Evolutionary conservation across 805 yeast genomes (phyloP), one percentile per base, ranked within the genome.

Genomic region (Metschnikowia lachancei): DNA sequence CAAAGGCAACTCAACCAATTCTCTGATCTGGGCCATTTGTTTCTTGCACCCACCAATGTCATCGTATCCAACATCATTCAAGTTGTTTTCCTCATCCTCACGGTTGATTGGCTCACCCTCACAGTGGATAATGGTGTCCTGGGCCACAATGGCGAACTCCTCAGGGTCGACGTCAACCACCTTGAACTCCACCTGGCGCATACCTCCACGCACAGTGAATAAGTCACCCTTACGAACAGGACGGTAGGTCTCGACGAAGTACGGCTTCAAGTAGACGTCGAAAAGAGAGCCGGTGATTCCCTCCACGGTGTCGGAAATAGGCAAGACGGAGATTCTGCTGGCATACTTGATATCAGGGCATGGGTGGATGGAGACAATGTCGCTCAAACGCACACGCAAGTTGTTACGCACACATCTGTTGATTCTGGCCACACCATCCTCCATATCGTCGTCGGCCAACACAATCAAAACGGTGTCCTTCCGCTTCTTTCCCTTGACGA

Each of bases 11-110:
- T 94, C 99, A 53, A 94, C 99, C 76, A 94, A 79, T 75, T 94
- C 99, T 75, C 99, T 85, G 64, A 94, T 92, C 74, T 94, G 99
- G 37, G 99, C 99, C 96, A 94, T 91, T 74, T 94, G 99, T 73
- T 92, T 94, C 74, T 96, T 87, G 74, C 97, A 90, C 43, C 99
- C 99, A 69, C 99, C 99, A 66, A 94, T 92, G 61, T 94, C 99
- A 67, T 94, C 99, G 67, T 94, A 94, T 59, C 99, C 99, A 50
- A 94, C 98, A 56, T 94, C 99, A 61, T 87, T 90, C 69, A 94
- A 79, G 69, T 87, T 92, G 69, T 89, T 90, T 74, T 94, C 99
- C 70, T 92, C 98, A 63, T 91, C 98, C 72, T 91, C 98, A 67
- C 98, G 84, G 73, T 87, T 88, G 70, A 94, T 92, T 63, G 99